Evolutionary conservation across 73 alveolate species (phyloP), one percentile per base, ranked within the genome.

Genomic region (Urostyla sp.): DNA sequence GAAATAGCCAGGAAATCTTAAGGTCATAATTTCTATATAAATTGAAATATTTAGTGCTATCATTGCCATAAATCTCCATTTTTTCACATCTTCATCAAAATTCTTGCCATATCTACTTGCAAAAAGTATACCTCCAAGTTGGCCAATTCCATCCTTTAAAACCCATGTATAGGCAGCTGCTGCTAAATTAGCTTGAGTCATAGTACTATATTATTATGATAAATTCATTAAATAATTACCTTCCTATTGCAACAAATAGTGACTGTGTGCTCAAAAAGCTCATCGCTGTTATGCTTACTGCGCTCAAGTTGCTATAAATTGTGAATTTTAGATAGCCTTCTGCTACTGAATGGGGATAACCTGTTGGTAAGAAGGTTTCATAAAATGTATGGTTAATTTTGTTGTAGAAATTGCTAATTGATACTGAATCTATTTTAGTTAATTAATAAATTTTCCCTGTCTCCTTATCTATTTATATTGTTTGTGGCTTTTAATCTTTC

Each of bases 111-210:
- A 84, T 27, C 77, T 74, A 18, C 79, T 59, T 10, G 92, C 92
- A 75, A 84, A 84, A 0, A 84, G 58, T 7, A 84, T 84, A 3
- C 79, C 88, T 59, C 92, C 92, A 20, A 61, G 34, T 52, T 84
- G 56, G 13, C 92, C 92, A 13, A 84, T 45, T 31, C 92, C 92
- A 36, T 84, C 92, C 61, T 84, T 84, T 0, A 84, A 61, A 16
- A 84, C 92, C 92, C 92, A 84, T 0, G 88, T 84, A 56, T 75
- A 84, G 4, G 92, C 92, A 31, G 92, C 92, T 4, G 88, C 75
- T n/a, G 69, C 85, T 36, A 84, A 31, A 11, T 75, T 58, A 8
- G 92, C 85, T 49, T 84, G 35, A 0, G 86, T 84, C 85, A 80
- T 84, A 0, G 92, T 84, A 38, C 85, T 43, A 43, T 50, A 51